phyloP scores from a whole-genome alignment of 1,284 basidiomycete genomes.

The Vanrija sp. region DNA sequence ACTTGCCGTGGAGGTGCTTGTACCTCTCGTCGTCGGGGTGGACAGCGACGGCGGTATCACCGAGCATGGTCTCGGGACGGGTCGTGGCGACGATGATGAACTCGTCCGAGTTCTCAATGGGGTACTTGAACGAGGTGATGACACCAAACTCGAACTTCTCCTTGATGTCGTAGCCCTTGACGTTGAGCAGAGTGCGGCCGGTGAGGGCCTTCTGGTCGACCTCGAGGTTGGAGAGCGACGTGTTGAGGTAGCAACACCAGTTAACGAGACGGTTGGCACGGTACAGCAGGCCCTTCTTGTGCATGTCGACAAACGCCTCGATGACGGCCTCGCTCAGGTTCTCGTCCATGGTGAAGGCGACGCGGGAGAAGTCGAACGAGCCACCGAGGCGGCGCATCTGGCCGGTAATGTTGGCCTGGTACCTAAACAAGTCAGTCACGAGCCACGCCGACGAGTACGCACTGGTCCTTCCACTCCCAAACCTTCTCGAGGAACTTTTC shows the following conservation, averaged over 20 bases:
- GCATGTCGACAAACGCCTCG: slow-evolving; percentile 85
- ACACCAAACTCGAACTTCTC: slow-evolving; percentile 98
- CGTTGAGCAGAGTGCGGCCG: slow-evolving; percentile 80
- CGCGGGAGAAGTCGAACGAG: slow-evolving; percentile 89
- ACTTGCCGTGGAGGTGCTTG: slow-evolving; percentile 94
- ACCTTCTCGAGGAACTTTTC: slow-evolving; percentile 89
- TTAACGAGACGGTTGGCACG: slow-evolving; percentile 96
- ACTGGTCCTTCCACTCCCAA: slow-evolving; percentile 97
- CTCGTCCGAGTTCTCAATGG: slow-evolving; percentile 76
- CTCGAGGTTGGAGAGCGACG: slow-evolving; percentile 94
- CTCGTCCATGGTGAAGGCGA: slow-evolving; percentile 95
- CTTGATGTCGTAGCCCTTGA: slow-evolving; percentile 90
- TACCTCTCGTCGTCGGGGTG: slow-evolving; percentile 94
- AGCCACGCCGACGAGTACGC: slow-evolving; percentile 32
- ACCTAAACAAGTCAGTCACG: slow-evolving; percentile 41
- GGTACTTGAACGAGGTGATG: slow-evolving; percentile 92
- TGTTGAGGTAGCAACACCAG: slow-evolving; percentile 96
- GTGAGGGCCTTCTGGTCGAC: slow-evolving; percentile 92
- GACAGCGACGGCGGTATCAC: slow-evolving; percentile 95
- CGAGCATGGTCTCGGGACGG: slow-evolving; percentile 97
- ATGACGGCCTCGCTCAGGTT: slow-evolving; percentile 78
- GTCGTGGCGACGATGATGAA: slow-evolving; percentile 93
- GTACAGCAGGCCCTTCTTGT: slow-evolving; percentile 92
- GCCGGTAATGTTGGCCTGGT: slow-evolving; percentile 83
- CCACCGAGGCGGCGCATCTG: slow-evolving; percentile 88